Evolutionary conservation across 306 rosid species (phyloP).

Genomic region (Cucurbita ficifolia): DNA sequence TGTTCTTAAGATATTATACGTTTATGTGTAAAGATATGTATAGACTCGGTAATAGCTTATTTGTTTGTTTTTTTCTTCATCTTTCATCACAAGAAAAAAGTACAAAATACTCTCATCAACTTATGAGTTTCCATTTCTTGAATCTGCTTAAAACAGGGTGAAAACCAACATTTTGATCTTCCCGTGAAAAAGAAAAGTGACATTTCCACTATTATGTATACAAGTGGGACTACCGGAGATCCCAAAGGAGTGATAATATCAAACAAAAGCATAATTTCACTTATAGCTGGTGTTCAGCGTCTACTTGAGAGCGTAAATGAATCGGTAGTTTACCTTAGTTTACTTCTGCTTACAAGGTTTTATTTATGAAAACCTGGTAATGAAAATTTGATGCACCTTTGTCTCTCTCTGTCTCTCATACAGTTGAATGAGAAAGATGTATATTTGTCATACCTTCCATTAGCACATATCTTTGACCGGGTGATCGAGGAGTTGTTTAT

Average conservation of each 20-base stretch:
- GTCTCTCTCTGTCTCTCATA: conserved; percentile 1
- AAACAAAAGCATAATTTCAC: conserved; percentile 68
- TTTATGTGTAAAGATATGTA: background rate
- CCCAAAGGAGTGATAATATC: conserved; percentile 96
- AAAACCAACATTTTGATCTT: conserved; percentile 52
- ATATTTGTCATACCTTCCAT: conserved; percentile 87
- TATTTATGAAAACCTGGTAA: background rate
- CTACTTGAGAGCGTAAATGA: conserved; percentile 60
- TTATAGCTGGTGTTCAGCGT: conserved; percentile 63
- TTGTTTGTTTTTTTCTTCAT: background rate
- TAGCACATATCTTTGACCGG: conserved; percentile 87
- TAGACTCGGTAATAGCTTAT: background rate
- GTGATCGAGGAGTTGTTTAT: conserved; percentile 87
- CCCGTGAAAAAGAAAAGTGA: conserved; percentile 68
- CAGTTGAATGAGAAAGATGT: conserved; percentile 61
- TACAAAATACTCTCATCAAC: background rate
- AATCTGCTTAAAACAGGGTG: conserved; percentile 39
- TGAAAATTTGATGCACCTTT: background rate
- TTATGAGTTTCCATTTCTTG: background rate
- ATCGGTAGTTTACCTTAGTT: conserved; percentile 31
- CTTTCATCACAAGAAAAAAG: background rate
- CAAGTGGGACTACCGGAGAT: conserved; percentile 95
- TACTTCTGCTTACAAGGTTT: background rate
- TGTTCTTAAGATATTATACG: background rate
- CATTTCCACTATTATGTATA: conserved; percentile 89